These are phyloP conservation scores for Crithidia brevicula DNA, from an alignment of 208 protist genomes.

Conservation along the genomic window DNA sequence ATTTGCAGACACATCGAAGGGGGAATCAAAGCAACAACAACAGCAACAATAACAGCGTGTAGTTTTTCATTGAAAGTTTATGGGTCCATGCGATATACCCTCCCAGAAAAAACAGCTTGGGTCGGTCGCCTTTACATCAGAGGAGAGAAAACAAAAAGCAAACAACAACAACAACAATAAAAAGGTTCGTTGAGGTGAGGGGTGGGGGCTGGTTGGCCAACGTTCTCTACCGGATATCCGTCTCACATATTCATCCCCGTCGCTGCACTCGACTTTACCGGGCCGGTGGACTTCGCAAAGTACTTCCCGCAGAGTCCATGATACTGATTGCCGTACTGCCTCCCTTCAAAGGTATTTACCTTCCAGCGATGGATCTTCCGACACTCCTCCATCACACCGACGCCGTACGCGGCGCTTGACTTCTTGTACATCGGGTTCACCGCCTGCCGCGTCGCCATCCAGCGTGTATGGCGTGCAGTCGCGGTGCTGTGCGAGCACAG, in stretches of 20 bases:
- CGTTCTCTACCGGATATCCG: constrained; percentile 9
- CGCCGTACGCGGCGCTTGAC: constrained; percentile 75
- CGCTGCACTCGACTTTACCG: constrained; percentile 43
- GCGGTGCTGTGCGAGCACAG: constrained; percentile 54
- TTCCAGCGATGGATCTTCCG: constrained; percentile 75
- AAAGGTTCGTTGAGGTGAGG: too few relatives aligned
- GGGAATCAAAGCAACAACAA: too few relatives aligned
- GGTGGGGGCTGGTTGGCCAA: too few relatives aligned
- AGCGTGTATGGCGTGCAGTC: constrained; percentile 36
- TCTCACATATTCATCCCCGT: constrained; percentile 82
- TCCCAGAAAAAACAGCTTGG: too few relatives aligned
- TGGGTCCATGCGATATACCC: too few relatives aligned
- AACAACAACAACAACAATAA: too few relatives aligned
- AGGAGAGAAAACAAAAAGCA: background rate
- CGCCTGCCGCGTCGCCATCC: constrained; percentile 20
- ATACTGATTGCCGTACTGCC: constrained; percentile 80
- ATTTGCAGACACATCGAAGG: too few relatives aligned
- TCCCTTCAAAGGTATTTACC: constrained; percentile 55
- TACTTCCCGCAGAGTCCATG: constrained; percentile 70
- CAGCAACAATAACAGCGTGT: too few relatives aligned
- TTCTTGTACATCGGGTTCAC: constrained; percentile 85
- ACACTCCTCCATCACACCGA: constrained; percentile 59
- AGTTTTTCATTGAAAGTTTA: too few relatives aligned
- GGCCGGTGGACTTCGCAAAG: constrained; percentile 51
- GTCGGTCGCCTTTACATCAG: too few relatives aligned